Percentiles rank a stretch among this genome's conserved stretches.
These are phyloP conservation scores for Pseudophaeomoniella oleicola DNA, from an alignment of 2,329 filamentous ascomycete species.

Conservation along the genomic window DNA sequence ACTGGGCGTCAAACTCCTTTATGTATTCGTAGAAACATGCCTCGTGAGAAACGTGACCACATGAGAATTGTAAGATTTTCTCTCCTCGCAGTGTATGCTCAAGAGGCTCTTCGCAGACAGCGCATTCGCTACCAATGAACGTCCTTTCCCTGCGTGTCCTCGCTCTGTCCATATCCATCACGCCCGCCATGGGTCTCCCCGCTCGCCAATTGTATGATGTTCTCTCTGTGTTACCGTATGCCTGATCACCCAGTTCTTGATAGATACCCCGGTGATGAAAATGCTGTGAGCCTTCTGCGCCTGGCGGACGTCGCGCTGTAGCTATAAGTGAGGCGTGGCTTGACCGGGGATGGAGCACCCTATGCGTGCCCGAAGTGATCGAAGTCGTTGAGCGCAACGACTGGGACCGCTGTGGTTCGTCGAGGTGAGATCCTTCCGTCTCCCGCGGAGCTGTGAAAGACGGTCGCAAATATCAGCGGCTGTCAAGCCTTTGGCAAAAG, in stretches of 20 bases:
- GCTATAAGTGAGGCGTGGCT: neutral
- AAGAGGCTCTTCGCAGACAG: constrained; percentile 89
- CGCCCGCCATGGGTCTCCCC: constrained; percentile 40
- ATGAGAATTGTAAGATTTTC: constrained; percentile 88
- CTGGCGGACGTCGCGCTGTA: neutral
- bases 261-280: constrained; percentile 6
- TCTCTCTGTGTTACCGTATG: constrained; percentile 14
- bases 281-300: constrained; percentile 1
- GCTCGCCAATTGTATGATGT: constrained; percentile 22
- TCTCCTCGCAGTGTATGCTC: constrained; percentile 92
- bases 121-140: constrained; percentile 87
- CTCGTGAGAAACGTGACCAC: constrained; percentile 92
- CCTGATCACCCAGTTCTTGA: neutral
- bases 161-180: constrained; percentile 61
- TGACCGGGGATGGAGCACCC: neutral
- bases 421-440: neutral
- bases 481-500: neutral
- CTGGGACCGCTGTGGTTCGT: neutral
- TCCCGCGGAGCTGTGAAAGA: too few species aligned
- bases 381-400: constrained; percentile 1
- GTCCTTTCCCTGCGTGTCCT: constrained; percentile 78
- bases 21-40: constrained; percentile 99
- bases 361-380: neutral
- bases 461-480: too few species aligned
- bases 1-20: constrained; percentile 82